These are phyloP conservation scores for Brassica juncea DNA, from an alignment of 345 rosid genomes.

Conservation along the genomic window DNA sequence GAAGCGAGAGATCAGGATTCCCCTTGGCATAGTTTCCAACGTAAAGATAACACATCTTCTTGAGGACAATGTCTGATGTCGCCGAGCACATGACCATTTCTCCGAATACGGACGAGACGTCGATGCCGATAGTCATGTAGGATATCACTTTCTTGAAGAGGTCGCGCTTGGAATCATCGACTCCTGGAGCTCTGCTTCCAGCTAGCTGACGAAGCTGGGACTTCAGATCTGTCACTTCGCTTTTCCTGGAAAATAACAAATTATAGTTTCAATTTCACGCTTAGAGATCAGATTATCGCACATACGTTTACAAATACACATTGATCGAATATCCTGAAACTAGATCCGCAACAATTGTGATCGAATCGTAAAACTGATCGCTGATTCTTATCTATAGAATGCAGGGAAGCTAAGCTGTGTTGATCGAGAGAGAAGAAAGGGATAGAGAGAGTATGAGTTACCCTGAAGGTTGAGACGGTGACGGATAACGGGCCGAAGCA, in stretches of 20 bases:
- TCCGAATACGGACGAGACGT: constrained; percentile 87
- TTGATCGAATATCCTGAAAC: background rate
- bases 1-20: constrained; percentile 87
- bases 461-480: constrained; percentile 99
- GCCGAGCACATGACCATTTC: constrained; percentile 99
- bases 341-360: constrained; percentile 26
- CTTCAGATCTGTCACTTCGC: constrained; percentile 93
- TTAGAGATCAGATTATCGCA: constrained; percentile 19
- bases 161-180: constrained; percentile 93
- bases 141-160: constrained; percentile 95
- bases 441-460: constrained; percentile 29
- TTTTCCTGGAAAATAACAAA: constrained; percentile 61
- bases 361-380: constrained; percentile 9
- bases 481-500: constrained; percentile 71
- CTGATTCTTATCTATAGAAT: background rate
- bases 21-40: constrained; percentile 97
- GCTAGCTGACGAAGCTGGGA: constrained; percentile 95
- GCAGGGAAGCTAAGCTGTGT: background rate
- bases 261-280: background rate
- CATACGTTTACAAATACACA: background rate
- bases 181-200: constrained; percentile 92
- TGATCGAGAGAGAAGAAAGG: background rate
- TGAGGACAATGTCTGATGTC: constrained; percentile 93
- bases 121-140: constrained; percentile 94
- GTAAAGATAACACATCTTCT: constrained; percentile 97